These are phyloP conservation scores for Geosmithia morbida DNA, from an alignment of 2,329 filamentous ascomycete species.

Conservation along the genomic window DNA sequence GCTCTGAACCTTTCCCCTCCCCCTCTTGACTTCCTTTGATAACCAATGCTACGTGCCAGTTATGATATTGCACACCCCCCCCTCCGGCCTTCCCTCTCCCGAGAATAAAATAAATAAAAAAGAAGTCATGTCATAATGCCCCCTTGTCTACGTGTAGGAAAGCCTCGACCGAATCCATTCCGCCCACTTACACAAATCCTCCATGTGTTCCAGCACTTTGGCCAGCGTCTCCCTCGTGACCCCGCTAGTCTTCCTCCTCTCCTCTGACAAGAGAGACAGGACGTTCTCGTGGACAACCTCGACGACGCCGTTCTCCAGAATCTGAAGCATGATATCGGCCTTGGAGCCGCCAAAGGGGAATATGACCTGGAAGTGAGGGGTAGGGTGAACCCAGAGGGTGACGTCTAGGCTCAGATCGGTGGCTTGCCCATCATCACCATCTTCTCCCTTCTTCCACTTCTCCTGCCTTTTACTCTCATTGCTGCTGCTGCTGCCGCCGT, in stretches of 20 bases:
- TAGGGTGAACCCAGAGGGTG: constrained; percentile 33
- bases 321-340: constrained; percentile 40
- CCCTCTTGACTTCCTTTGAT: no score
- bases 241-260: constrained; percentile 12
- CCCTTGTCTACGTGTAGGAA: constrained; percentile 3
- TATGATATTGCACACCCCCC: no score
- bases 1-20: no score
- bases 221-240: constrained; percentile 27
- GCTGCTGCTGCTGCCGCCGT: neutral
- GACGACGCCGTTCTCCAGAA: constrained; percentile 44
- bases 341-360: constrained; percentile 36
- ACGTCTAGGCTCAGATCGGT: constrained; percentile 29
- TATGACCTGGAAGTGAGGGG: constrained; percentile 33
- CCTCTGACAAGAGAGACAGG: constrained; percentile 10
- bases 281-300: constrained; percentile 43
- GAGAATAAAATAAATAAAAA: no score
- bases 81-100: no score
- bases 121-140: no score
- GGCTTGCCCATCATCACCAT: no score
- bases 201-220: constrained; percentile 29
- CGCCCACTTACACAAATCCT: constrained; percentile 37
- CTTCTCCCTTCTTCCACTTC: neutral
- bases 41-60: no score
- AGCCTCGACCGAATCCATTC: constrained; percentile 33
- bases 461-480: neutral